These are phyloP conservation scores for Volvariella volvacea DNA, from an alignment of 1,284 basidiomycete genomes.

Conservation along the genomic window DNA sequence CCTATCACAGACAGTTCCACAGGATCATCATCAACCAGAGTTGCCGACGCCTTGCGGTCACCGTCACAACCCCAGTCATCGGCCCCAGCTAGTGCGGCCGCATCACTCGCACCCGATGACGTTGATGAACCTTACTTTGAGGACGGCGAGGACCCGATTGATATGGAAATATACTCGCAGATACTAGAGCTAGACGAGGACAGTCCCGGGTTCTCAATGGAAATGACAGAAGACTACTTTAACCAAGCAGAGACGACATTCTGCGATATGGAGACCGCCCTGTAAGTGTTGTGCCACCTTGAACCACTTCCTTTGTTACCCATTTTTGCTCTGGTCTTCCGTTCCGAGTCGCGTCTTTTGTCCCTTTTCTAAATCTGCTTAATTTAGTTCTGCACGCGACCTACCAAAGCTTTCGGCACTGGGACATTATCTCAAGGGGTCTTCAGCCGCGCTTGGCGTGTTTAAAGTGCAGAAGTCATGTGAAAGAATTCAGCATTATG, in stretches of 20 bases:
- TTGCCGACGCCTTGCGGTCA: no score
- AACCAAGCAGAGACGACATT: conserved; percentile 74
- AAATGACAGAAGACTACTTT: conserved; percentile 80
- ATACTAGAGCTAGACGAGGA: conserved; percentile 89
- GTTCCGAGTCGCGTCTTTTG: background rate
- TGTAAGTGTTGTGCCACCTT: conserved; percentile 49
- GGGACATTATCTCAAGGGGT: conserved; percentile 94
- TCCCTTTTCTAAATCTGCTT: background rate
- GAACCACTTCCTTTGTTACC: conserved; percentile 9
- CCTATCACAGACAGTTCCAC: no score
- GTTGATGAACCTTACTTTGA: conserved; percentile 4
- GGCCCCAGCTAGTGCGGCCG: background rate
- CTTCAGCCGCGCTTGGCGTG: conserved; percentile 86
- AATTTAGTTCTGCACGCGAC: conserved; percentile 46
- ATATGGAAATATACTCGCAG: conserved; percentile 78
- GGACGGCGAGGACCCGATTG: conserved; percentile 33
- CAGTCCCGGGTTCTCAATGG: conserved; percentile 69
- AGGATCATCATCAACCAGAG: no score
- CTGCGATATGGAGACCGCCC: conserved; percentile 66
- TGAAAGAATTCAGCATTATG: conserved; percentile 87
- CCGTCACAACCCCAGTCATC: background rate
- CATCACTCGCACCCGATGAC: conserved; percentile 3
- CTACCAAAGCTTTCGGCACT: conserved; percentile 64
- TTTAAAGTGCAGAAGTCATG: conserved; percentile 76
- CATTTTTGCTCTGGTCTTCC: conserved; percentile 9